Evolutionary conservation across 148 eudicot genomes (phyloP).

Genomic region (Nepenthes gracilis): DNA sequence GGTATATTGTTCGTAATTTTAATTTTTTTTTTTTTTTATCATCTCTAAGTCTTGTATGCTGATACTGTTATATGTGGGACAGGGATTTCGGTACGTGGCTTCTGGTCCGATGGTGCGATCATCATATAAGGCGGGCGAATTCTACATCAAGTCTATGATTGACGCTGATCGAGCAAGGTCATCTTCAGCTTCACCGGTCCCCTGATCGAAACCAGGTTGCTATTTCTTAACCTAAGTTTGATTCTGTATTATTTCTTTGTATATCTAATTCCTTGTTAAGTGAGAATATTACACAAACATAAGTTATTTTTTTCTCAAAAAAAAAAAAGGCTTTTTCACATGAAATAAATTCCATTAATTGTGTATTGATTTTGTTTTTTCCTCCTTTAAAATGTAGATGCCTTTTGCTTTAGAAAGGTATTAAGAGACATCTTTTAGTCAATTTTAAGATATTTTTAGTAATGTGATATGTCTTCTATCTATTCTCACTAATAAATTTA

Average conservation of each 20-base stretch:
- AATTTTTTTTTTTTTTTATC: no score
- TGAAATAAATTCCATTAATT: no score
- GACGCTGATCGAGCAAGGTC: slow-evolving; percentile 74
- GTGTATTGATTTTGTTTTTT: no score
- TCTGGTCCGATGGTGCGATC: slow-evolving; percentile 97
- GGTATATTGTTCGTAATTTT: no score
- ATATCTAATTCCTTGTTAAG: background rate
- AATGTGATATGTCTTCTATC: no score
- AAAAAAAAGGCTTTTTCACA: no score
- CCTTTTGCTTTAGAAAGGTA: no score
- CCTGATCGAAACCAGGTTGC: slow-evolving; percentile 17
- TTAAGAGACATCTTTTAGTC: no score
- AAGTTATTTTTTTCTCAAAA: no score
- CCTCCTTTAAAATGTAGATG: no score
- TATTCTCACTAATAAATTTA: no score
- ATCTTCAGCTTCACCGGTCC: slow-evolving; percentile 15
- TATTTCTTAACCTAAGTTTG: background rate
- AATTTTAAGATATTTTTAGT: no score
- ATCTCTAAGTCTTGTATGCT: background rate
- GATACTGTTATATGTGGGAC: slow-evolving; percentile 11
- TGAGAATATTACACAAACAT: background rate
- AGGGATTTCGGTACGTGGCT: slow-evolving; percentile 96
- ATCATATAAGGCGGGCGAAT: slow-evolving; percentile 97
- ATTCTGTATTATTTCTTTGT: background rate
- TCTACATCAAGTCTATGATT: slow-evolving; percentile 87